phyloP scores from a whole-genome alignment of 352 stramenopile species.

The Thalassiosira exigua region DNA sequence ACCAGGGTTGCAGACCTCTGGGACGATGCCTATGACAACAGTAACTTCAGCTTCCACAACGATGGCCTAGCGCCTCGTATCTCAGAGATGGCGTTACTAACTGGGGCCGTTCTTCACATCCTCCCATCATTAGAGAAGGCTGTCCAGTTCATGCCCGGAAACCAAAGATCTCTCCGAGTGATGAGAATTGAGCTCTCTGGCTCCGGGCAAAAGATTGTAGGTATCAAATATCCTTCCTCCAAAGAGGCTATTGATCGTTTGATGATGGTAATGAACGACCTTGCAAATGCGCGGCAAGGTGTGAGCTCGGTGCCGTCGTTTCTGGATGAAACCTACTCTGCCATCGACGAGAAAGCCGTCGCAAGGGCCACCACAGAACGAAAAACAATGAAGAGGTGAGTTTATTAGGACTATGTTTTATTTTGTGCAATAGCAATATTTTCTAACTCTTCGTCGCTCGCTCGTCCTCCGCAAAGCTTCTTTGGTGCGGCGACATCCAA shows the following conservation, averaged over 20 bases:
- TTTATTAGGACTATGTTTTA: too few species aligned
- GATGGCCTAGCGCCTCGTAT: constrained; percentile 62
- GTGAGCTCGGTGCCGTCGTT: constrained; percentile 38
- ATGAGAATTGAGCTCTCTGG: constrained; percentile 55
- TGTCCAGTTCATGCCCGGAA: constrained; percentile 52
- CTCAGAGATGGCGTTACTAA: constrained; percentile 63
- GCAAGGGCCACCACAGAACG: constrained; percentile 51
- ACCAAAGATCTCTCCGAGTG: constrained; percentile 62
- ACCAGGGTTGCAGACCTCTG: constrained; percentile 42
- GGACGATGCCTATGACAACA: constrained; percentile 56
- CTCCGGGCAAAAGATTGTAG: constrained; percentile 56
- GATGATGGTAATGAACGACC: constrained; percentile 41
- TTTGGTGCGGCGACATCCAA: constrained; percentile 42
- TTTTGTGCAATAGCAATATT: too few species aligned
- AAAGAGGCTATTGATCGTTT: constrained; percentile 48
- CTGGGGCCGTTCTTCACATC: constrained; percentile 70
- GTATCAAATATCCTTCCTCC: constrained; percentile 68
- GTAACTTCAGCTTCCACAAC: constrained; percentile 47
- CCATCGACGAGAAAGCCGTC: constrained; percentile 56
- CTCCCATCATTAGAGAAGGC: constrained; percentile 65
- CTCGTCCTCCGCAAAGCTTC: too few species aligned
- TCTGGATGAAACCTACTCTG: constrained; percentile 46
- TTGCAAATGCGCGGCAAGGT: constrained; percentile 28
- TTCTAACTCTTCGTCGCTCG: background rate
- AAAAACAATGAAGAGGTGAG: constrained; percentile 80